These are phyloP conservation scores for Cystofilobasidium capitatum DNA, from an alignment of 768 basidiomycete species.

Conservation along the genomic window DNA sequence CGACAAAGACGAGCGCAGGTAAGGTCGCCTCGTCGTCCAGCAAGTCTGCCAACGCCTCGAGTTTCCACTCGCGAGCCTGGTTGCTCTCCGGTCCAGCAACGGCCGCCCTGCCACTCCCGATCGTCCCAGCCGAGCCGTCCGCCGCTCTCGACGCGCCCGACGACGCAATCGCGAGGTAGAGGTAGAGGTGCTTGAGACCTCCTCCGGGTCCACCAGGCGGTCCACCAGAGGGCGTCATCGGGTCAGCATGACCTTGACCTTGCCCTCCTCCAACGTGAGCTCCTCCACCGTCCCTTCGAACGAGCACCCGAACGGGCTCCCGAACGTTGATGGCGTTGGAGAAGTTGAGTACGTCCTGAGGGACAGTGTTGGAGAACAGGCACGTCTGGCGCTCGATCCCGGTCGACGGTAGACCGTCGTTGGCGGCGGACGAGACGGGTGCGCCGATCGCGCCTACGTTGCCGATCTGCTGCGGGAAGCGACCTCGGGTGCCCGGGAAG, in stretches of 20 bases:
- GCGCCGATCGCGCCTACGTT: slow-evolving; percentile 24
- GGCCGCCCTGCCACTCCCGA: slow-evolving; percentile 12
- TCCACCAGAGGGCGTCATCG: background rate
- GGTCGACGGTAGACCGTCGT: background rate
- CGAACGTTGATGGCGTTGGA: slow-evolving; percentile 84
- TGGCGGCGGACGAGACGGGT: background rate
- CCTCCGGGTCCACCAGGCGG: slow-evolving; percentile 38
- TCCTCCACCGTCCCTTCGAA: slow-evolving; percentile 53
- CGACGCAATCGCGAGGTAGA: slow-evolving; percentile 90
- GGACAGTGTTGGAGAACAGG: slow-evolving; percentile 95
- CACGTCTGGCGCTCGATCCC: slow-evolving; percentile 75
- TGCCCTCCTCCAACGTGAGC: slow-evolving; percentile 41
- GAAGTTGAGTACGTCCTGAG: slow-evolving; percentile 92
- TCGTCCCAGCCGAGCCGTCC: slow-evolving; percentile 9
- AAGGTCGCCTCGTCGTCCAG: slow-evolving; percentile 74
- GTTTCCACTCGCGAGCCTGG: slow-evolving; percentile 57
- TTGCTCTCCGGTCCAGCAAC: slow-evolving; percentile 30
- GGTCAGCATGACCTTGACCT: slow-evolving; percentile 59
- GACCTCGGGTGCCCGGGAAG: slow-evolving; percentile 24
- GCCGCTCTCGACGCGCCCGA: slow-evolving; percentile 41
- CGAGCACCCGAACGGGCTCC: slow-evolving; percentile 95
- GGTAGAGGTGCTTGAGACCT: slow-evolving; percentile 86
- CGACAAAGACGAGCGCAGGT: slow-evolving; percentile 79
- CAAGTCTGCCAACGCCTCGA: slow-evolving; percentile 80
- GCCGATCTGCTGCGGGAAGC: slow-evolving; percentile 20